Conservation (phyloP, 345 rosid genomes). For the Citrus cavaleriei region DNA sequence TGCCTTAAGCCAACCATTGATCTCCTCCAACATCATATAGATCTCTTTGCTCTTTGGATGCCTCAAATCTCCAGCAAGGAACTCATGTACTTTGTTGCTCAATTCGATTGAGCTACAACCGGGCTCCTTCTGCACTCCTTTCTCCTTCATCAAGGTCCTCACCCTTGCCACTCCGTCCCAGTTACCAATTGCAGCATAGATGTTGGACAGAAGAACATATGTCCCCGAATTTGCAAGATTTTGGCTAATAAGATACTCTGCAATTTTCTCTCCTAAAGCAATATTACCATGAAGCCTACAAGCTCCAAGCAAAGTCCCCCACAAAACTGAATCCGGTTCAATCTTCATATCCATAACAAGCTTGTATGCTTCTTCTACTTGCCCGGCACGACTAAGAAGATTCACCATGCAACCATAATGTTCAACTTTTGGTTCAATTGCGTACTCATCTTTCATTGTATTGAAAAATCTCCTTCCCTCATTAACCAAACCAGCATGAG, state of each 20-base stretch:
- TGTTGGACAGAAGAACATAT: constrained; percentile 60
- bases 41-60: constrained; percentile 51
- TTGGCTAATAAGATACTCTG: constrained; percentile 46
- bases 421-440: constrained; percentile 65
- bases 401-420: constrained; percentile 83
- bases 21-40: constrained; percentile 45
- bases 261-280: constrained; percentile 62
- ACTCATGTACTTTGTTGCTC: constrained; percentile 45
- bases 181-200: constrained; percentile 54
- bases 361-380: constrained; percentile 48
- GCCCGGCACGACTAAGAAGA: constrained; percentile 66
- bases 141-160: constrained; percentile 72
- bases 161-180: constrained; percentile 58
- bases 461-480: constrained; percentile 55
- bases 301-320: constrained; percentile 71
- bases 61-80: constrained; percentile 47
- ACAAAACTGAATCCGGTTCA: constrained; percentile 54
- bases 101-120: constrained; percentile 69
- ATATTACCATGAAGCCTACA: constrained; percentile 55
- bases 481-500: constrained; percentile 65
- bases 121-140: constrained; percentile 53
- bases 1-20: constrained; percentile 37
- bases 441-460: constrained; percentile 46
- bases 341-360: constrained; percentile 43
- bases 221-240: constrained; percentile 60